Evolutionary conservation across 345 rosid species (phyloP), one percentile per base, ranked within the genome.

Genomic region (Laguncularia racemosa): DNA sequence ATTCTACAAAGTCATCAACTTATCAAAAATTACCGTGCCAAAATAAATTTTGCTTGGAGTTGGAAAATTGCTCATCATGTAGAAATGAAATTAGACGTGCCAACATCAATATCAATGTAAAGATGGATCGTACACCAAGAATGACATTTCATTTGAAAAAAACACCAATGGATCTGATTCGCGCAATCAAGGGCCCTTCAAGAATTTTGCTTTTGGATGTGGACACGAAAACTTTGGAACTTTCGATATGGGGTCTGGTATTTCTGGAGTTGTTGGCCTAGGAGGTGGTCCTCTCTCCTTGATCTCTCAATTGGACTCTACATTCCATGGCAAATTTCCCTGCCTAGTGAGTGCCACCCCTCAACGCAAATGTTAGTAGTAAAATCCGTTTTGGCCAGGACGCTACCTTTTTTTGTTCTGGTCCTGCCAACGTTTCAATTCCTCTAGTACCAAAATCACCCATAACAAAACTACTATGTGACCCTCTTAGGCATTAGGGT

Each of bases 261-360:
- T n/a, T n/a, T n/a, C n/a, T n/a, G n/a, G n/a, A n/a, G n/a, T 84
- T 17, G 33, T 82, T 15, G 96, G 91, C 2, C 87, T 88, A 0
- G 87, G 91, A 2, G 80, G 84, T 0, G 85, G 89, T 17, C 55
- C 77, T 3, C 73, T 82, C 44, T 88, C 91, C 1, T 38, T 88
- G 4, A 19, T 78, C 14, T 68, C 81, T 1, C 95, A 87, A 43
- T 17, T 82, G 9, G 65, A 78, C 3, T 15, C 63, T 14, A 23
- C 63, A 0, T 70, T 73, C 13, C 59, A 62, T 5, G 71, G 77
- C 8, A 78, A 60, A 33, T 84, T 87, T 56, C 73, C 89, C 0
- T 82, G 87, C 62, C 69, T 88, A n/a, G n/a, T n/a, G n/a, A 56
- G 73, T 81, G 2, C 76, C 76, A 47, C 23, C 63, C 23, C 48